Percentiles rank a stretch among this genome's conserved stretches.
phyloP scores from a whole-genome alignment of 202 grass and related monocot genomes.

The Cymbopogon flexuosus region DNA sequence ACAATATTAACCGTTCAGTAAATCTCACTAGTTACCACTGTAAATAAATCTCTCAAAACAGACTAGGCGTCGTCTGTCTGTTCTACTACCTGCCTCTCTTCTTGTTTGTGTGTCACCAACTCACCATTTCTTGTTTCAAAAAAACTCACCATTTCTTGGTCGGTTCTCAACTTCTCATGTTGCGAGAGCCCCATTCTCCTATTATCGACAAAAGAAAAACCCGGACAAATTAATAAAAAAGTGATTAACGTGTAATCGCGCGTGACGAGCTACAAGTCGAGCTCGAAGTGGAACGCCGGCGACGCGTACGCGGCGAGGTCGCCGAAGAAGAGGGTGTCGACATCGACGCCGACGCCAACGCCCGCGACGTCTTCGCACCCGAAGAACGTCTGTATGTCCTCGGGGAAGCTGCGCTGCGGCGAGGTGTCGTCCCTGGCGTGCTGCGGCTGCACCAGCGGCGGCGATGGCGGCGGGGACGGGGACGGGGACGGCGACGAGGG shows the following conservation, averaged over 20 bases:
- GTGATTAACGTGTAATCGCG: constrained; percentile 17
- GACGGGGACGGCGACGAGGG: constrained; percentile 26
- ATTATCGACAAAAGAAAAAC: constrained; percentile 49
- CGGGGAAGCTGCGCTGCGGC: constrained; percentile 62
- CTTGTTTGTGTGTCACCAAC: background rate
- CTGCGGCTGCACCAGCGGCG: too few species aligned
- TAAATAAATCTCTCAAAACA: constrained; percentile 6
- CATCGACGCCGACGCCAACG: constrained; percentile 21
- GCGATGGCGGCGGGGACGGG: background rate
- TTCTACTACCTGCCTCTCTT: background rate
- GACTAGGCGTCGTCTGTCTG: background rate
- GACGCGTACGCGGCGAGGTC: constrained; percentile 55
- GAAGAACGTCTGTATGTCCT: constrained; percentile 88
- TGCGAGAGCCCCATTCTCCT: constrained; percentile 9
- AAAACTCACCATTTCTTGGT: background rate
- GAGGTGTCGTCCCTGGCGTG: constrained; percentile 24
- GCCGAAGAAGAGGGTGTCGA: constrained; percentile 70
- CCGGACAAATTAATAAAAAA: background rate
- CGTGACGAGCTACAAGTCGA: constrained; percentile 44
- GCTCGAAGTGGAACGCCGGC: constrained; percentile 63
- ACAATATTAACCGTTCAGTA: constrained; percentile 31
- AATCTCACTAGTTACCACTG: constrained; percentile 13
- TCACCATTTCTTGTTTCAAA: background rate
- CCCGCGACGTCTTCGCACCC: constrained; percentile 47
- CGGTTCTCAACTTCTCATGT: background rate